Base-by-base conservation (phyloP, 768 basidiomycete species). In the Fistulinella prunicolor region DNA sequence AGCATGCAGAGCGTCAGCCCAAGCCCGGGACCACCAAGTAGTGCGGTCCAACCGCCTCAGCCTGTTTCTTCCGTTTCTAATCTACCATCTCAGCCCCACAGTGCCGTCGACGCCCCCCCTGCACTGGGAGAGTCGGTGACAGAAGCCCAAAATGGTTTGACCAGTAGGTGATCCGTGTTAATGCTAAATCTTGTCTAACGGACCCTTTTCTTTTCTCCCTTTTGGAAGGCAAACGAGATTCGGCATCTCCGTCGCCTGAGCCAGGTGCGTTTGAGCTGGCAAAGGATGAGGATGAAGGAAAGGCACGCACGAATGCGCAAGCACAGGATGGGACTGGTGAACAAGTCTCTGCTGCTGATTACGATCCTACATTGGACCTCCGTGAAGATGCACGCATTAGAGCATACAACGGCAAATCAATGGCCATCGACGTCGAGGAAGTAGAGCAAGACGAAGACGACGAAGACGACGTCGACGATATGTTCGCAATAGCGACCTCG, bases 401-500 rank as follows among this genome's bases (percentile, higher is more conserved):
- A 17, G 77, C 82, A 26, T 65, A 71, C 23, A 71, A 72, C 26
- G 70, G 59, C 17, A 67, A 69, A 44, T 62, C 67, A 2, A 62
- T 72, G 16, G 57, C 45, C 12, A 63, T 67, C 21, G 76, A 78
- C n/a, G 70, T 75, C 21, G 75, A 76, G 36, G 76, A 73, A 46
- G 65, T 75, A 10, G 78, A 80, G 47, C 9, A 32, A 12, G 64
- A 66, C 2, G 80, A 78, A 3, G 85, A 85, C 10, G 89, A 87
- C 8, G 89, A 90, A 12, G 89, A 92, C 3, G 90, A 94, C 29
- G 77, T 95, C 1, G 92, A 95, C 53, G 95, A 97, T 65, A 97
- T 99, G 94, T 98, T 98, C 59, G 85, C 92, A 20, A 76, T 89
- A 19, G 74, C 71, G 17, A 53, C 59, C 3, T 54, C 68, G 3